Evolutionary conservation across 148 eudicot genomes (phyloP).

Genomic region (Rhododendron simsii): DNA sequence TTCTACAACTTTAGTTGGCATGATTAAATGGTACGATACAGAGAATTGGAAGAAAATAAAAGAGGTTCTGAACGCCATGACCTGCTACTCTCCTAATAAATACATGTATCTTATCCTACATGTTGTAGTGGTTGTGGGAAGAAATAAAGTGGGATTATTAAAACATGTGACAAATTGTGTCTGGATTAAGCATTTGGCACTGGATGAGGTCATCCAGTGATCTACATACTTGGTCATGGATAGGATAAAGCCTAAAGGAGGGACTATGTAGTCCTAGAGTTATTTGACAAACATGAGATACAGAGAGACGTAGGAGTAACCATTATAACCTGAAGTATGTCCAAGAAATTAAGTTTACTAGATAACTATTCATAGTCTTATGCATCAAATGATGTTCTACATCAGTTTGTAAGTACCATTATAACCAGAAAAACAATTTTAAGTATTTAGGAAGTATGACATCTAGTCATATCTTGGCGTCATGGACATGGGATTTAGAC

Average conservation of each 20-base stretch:
- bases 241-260: not conserved
- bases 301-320: not conserved
- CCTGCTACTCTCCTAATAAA: not conserved
- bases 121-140: not conserved
- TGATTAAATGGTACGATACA: not conserved
- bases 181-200: not conserved
- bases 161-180: not conserved
- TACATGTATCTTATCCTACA: not conserved
- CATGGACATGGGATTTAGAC: not conserved
- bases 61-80: not conserved
- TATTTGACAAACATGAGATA: not conserved
- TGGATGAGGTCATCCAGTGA: not conserved
- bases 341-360: not conserved
- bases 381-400: not conserved
- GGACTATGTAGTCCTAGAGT: not conserved
- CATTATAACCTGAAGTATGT: not conserved
- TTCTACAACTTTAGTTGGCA: not conserved
- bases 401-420: not conserved
- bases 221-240: not conserved
- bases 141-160: not conserved
- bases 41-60: not conserved
- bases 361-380: not conserved
- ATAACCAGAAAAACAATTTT: not conserved
- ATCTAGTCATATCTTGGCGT: not conserved
- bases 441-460: not conserved